Evolutionary conservation across 192 early-diverging fungal genomes (phyloP), one percentile per base, ranked within the genome.

Genomic region (Haplosporangium gracile): DNA sequence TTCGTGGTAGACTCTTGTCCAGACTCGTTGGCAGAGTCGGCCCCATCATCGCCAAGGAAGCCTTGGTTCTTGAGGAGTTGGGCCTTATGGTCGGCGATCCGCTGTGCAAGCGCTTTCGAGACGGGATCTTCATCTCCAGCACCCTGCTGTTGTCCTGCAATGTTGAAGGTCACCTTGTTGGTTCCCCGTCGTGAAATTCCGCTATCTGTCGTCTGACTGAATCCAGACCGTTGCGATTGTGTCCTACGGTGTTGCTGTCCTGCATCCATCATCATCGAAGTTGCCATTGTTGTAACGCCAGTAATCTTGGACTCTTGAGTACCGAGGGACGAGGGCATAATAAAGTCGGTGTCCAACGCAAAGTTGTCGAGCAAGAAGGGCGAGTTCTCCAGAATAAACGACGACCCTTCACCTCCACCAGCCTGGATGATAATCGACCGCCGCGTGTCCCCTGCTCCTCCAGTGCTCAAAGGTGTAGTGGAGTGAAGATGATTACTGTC

Each of bases 321-420:
- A 6, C 60, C 29, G 1, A 65, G 29, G 11, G 5, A 24, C n/a
- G 80, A 42, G 4, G 39, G 20, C 39, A 70, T 78, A 32, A 86
- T 77, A 42, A 53, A 86, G 38, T 81, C 84, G 32, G 75, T 68
- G 32, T 86, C 75, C 38, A 86, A 70, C 8, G 79, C 75, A 75
- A 86, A 86, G 65, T 78, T 86, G 42, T 86, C 84, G 22, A 86
- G 79, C 65, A 86, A 55, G 76, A 86, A 86, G 1, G 84, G 84
- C 6, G 79, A 70, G 51, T 43, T 70, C 47, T 81, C 84, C 49
- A 86, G n/a, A 26, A 74, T 69, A 45, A 81, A 86, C 13, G 60
- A 24, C 18, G 79, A 77, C 22, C 79, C 84, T n/a, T 86, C 84
- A 3, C 84, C 84, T 24, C 79, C 70, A 34, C 83, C 79, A 22